Conservation (phyloP, 441 rosid genomes). For the Pelargonium myrrhifolium region DNA sequence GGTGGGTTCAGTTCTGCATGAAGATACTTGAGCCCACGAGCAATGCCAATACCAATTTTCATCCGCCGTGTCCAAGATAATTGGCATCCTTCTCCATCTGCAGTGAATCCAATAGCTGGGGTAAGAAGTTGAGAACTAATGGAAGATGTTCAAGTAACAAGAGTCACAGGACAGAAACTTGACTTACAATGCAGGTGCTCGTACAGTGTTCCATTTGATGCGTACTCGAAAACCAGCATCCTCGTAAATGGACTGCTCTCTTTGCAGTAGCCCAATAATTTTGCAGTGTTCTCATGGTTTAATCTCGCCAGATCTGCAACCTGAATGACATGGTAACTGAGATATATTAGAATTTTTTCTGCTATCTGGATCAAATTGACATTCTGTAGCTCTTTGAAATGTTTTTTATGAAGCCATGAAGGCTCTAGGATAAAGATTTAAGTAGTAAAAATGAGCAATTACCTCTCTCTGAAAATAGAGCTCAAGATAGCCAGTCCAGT, state of each 20-base stretch:
- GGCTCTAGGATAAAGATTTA: conserved; percentile 2
- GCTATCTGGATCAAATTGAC: conserved; percentile 7
- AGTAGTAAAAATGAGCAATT: conserved; percentile 8
- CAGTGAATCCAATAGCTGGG: conserved; percentile 20
- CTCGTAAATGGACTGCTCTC: conserved; percentile 77
- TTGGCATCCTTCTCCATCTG: conserved; percentile 87
- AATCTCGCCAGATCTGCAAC: conserved; percentile 93
- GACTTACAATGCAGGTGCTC: conserved; percentile 93
- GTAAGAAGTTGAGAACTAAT: conserved; percentile 10
- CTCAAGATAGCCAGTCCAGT: conserved; percentile 90
- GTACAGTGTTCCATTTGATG: conserved; percentile 88
- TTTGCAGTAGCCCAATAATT: conserved; percentile 76
- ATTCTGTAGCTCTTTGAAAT: background rate
- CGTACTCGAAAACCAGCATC: conserved; percentile 91
- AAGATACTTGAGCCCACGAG: conserved; percentile 83
- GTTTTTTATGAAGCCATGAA: conserved; percentile 10
- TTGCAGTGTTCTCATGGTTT: conserved; percentile 72
- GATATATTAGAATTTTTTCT: conserved; percentile 15
- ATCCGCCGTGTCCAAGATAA: conserved; percentile 86
- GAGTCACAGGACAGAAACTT: conserved; percentile 13
- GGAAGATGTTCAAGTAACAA: conserved; percentile 5
- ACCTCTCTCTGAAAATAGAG: conserved; percentile 96
- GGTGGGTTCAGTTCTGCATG: conserved; percentile 84
- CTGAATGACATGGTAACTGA: conserved; percentile 35
- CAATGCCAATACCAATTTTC: conserved; percentile 81